A percentile compares a stretch with the other conserved stretches of the same genome.
phyloP scores from a whole-genome alignment of 805 yeast species.

The Saccharomycopsis javanensis region DNA sequence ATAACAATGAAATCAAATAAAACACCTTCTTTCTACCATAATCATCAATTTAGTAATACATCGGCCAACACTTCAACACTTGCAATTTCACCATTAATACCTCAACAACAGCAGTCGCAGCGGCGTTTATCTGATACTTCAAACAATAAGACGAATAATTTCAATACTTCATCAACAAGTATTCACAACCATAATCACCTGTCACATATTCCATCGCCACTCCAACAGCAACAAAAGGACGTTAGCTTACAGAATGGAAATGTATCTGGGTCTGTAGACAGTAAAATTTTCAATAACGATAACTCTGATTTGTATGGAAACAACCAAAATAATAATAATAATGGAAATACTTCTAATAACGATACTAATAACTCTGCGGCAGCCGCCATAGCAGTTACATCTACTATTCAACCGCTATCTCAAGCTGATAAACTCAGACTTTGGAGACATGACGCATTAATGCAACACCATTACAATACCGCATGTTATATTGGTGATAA shows the following conservation, averaged over 20 bases:
- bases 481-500: constrained; percentile 92
- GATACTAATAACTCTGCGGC: constrained; percentile 6
- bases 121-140: constrained; percentile 26
- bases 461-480: constrained; percentile 84
- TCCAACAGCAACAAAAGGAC: constrained; percentile 19
- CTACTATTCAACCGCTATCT: constrained; percentile 37
- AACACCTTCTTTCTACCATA: not conserved
- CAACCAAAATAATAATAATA: constrained; percentile 1
- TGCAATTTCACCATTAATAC: constrained; percentile 59
- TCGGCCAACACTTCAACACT: constrained; percentile 61
- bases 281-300: constrained; percentile 9
- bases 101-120: constrained; percentile 14
- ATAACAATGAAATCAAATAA: not conserved
- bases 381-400: not conserved
- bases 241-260: constrained; percentile 4
- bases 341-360: constrained; percentile 1
- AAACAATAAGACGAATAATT: not conserved
- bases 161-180: constrained; percentile 11
- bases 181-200: constrained; percentile 12
- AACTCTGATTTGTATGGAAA: constrained; percentile 6
- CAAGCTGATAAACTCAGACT: constrained; percentile 78
- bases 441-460: constrained; percentile 89
- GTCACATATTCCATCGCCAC: constrained; percentile 14
- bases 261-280: constrained; percentile 1
- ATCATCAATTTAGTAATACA: not conserved